Conservation (phyloP, 2,329 filamentous ascomycete species). For the Pseudogymnoascus sp. region DNA sequence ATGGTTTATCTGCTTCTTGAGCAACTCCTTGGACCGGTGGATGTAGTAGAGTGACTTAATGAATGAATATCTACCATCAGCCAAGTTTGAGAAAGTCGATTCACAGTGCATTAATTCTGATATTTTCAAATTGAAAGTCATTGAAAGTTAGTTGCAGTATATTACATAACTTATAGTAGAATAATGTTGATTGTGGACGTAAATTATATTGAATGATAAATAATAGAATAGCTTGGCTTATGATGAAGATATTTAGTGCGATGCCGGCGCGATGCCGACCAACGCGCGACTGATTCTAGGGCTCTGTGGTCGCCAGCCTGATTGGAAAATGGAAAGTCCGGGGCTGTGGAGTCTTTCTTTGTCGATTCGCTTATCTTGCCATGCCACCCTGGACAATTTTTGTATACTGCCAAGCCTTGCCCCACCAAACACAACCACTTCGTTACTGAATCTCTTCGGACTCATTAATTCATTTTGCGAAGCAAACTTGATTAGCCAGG, state of each 20-base stretch:
- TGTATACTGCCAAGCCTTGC: slow-evolving; percentile 1
- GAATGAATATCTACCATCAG: neutral
- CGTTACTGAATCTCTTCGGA: neutral
- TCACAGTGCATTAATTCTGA: neutral
- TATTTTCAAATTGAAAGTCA: neutral
- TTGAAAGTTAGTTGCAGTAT: neutral
- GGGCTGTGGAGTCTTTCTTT: neutral
- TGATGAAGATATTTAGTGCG: neutral
- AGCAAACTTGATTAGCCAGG: slow-evolving; percentile 1
- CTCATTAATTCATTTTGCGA: neutral
- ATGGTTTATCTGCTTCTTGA: neutral
- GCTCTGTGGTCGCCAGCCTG: neutral
- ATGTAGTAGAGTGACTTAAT: neutral
- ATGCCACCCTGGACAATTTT: slow-evolving; percentile 8
- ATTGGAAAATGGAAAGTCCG: neutral
- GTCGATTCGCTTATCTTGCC: slow-evolving; percentile 9
- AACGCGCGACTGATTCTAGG: neutral
- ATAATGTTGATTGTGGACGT: neutral
- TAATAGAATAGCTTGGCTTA: neutral
- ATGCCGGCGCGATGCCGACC: neutral
- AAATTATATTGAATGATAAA: neutral
- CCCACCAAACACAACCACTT: slow-evolving; percentile 9
- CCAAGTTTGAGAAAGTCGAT: neutral
- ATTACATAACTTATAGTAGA: neutral
- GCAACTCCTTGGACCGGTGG: neutral